A percentile compares a stretch with the other conserved stretches of the same genome.
Conservation (phyloP, 805 yeast species). For the Lachancea thermotolerans region DNA sequence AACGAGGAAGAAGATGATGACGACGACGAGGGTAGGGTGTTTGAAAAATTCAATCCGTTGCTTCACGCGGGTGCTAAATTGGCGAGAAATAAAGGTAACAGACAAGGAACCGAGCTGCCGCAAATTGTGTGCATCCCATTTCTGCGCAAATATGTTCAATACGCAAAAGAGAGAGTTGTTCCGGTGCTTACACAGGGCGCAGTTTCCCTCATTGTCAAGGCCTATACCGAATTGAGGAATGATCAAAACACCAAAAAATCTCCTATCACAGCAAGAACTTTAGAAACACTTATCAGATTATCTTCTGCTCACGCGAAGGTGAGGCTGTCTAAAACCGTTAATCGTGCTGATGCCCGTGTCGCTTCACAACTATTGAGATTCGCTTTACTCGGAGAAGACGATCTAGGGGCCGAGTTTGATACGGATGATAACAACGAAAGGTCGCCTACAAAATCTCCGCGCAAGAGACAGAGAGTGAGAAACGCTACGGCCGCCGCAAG, state of each 20-base stretch:
- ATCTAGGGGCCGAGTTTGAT: conserved; percentile 21
- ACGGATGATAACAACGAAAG: conserved; percentile 26
- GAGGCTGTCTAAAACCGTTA: conserved; percentile 72
- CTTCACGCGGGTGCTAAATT: conserved; percentile 71
- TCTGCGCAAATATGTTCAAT: conserved; percentile 85
- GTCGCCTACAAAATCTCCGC: conserved; percentile 36
- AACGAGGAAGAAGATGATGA: conserved; percentile 31
- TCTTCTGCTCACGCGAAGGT: conserved; percentile 96
- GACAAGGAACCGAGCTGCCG: conserved; percentile 33
- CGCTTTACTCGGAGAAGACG: conserved; percentile 55
- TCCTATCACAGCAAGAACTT: conserved; percentile 96
- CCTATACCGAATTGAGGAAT: conserved; percentile 78
- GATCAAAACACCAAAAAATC: conserved; percentile 76
- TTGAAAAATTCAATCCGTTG: conserved; percentile 74
- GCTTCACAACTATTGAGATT: conserved; percentile 82
- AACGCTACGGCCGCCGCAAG: conserved; percentile 13
- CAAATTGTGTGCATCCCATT: conserved; percentile 70
- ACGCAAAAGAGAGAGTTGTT: conserved; percentile 79
- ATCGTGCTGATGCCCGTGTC: conserved; percentile 68
- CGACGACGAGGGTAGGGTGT: conserved; percentile 54
- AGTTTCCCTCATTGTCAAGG: conserved; percentile 68
- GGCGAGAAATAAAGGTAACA: conserved; percentile 32
- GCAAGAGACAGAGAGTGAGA: conserved; percentile 27
- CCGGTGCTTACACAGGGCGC: conserved; percentile 79
- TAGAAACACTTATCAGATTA: conserved; percentile 90